Evolutionary conservation across 2,329 filamentous ascomycete genomes (phyloP).

Genomic region (Apiospora saccharicola): DNA sequence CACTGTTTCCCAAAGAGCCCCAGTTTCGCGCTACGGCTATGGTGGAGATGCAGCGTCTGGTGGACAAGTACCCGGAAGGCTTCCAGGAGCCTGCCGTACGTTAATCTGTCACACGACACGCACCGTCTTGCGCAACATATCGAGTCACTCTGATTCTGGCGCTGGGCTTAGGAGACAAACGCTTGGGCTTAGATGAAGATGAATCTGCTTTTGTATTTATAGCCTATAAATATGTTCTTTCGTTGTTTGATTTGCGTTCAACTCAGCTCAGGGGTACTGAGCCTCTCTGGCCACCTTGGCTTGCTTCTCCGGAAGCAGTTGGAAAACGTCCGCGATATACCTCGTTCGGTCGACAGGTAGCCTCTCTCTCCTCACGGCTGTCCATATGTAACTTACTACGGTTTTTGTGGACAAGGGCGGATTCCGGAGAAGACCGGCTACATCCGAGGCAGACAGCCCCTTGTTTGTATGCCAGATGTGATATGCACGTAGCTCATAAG

Average conservation of each 20-base stretch:
- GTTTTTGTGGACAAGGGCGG: constrained; percentile 65
- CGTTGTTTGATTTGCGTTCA: neutral
- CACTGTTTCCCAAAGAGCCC: neutral
- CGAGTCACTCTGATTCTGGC: neutral
- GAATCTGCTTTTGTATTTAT: neutral
- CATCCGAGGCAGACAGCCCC: constrained; percentile 53
- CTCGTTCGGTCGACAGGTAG: constrained; percentile 57
- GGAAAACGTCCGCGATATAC: constrained; percentile 54
- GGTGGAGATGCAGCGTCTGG: neutral
- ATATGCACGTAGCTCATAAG: constrained; percentile 62
- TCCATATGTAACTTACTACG: constrained; percentile 66
- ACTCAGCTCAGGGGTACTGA: neutral
- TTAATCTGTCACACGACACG: neutral
- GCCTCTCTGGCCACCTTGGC: neutral
- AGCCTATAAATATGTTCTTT: neutral
- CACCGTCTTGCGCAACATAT: neutral
- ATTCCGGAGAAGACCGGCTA: constrained; percentile 64
- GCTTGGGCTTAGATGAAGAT: neutral
- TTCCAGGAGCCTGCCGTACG: neutral
- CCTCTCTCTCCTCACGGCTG: constrained; percentile 58
- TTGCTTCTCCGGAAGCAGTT: constrained; percentile 24
- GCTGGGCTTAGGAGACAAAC: neutral
- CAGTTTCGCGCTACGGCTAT: neutral
- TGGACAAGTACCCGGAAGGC: constrained; percentile 16
- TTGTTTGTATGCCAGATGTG: constrained; percentile 67